A percentile compares a stretch with the other conserved stretches of the same genome.
Evolutionary conservation across 768 basidiomycete species (phyloP).

Genomic region (Tulasnella sp.): DNA sequence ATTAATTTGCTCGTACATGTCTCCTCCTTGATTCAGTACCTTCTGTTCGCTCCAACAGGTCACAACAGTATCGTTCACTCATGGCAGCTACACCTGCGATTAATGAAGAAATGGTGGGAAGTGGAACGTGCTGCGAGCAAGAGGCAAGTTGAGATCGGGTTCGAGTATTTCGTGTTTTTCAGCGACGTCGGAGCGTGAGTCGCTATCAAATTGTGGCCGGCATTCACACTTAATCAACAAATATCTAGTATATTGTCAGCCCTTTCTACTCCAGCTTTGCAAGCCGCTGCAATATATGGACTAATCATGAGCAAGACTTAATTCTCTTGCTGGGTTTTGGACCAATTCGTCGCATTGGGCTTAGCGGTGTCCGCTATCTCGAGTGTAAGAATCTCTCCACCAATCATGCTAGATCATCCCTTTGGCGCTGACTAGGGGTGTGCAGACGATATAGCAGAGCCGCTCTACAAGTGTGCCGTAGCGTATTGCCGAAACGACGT

Average conservation of each 20-base stretch:
- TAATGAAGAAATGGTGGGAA: constrained; percentile 5
- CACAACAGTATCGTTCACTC: neutral
- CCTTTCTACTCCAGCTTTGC: neutral
- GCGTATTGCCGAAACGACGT: neutral
- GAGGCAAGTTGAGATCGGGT: neutral
- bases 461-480: neutral
- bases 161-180: neutral
- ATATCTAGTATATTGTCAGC: neutral
- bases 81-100: neutral
- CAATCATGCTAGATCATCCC: neutral
- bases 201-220: neutral
- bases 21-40: neutral
- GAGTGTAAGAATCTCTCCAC: neutral
- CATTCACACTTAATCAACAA: neutral
- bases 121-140: neutral
- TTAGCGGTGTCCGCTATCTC: neutral
- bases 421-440: neutral
- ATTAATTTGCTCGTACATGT: neutral
- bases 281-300: neutral
- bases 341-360: neutral
- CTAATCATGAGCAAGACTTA: neutral
- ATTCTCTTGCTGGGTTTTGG: neutral
- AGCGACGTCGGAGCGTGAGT: neutral
- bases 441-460: neutral
- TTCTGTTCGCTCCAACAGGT: neutral